Conservation (phyloP, 805 yeast genomes). For the Huiozyma naganishii region DNA sequence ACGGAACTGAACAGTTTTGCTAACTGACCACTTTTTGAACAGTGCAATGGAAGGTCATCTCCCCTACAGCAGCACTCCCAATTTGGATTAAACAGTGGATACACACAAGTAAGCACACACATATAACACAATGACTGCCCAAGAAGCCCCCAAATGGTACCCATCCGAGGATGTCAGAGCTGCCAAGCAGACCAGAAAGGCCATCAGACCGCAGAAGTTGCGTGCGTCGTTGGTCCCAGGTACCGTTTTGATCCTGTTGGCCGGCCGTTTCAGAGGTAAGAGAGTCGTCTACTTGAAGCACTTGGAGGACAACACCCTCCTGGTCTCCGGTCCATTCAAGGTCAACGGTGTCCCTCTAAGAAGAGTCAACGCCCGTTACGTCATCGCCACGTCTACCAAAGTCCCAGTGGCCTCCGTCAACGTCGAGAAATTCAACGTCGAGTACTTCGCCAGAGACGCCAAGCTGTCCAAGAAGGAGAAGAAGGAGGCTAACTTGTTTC, state of each 20-base stretch:
- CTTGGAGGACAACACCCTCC: slow-evolving; percentile 92
- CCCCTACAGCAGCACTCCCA: too few species aligned
- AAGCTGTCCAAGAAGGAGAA: slow-evolving; percentile 71
- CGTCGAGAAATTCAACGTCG: slow-evolving; percentile 81
- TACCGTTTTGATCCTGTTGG: slow-evolving; percentile 89
- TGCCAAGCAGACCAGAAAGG: slow-evolving; percentile 79
- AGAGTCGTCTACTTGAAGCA: slow-evolving; percentile 95
- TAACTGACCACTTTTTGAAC: too few species aligned
- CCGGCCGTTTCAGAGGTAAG: slow-evolving; percentile 99
- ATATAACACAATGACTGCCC: too few species aligned
- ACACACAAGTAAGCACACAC: too few species aligned
- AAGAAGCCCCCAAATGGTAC: slow-evolving; percentile 80
- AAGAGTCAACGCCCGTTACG: slow-evolving; percentile 97
- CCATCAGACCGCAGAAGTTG: slow-evolving; percentile 83
- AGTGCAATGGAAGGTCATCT: too few species aligned
- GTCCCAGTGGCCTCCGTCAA: slow-evolving; percentile 68
- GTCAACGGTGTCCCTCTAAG: slow-evolving; percentile 98
- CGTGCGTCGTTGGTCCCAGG: slow-evolving; percentile 95
- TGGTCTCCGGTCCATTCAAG: slow-evolving; percentile 97
- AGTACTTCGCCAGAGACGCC: slow-evolving; percentile 96
- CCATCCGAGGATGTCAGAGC: slow-evolving; percentile 82
- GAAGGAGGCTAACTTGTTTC: slow-evolving; percentile 89
- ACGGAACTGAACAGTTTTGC: too few species aligned
- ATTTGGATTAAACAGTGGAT: too few species aligned
- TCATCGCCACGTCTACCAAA: slow-evolving; percentile 93